These are phyloP conservation scores for Ceriops decandra DNA, from an alignment of 345 rosid species.

Conservation along the genomic window DNA sequence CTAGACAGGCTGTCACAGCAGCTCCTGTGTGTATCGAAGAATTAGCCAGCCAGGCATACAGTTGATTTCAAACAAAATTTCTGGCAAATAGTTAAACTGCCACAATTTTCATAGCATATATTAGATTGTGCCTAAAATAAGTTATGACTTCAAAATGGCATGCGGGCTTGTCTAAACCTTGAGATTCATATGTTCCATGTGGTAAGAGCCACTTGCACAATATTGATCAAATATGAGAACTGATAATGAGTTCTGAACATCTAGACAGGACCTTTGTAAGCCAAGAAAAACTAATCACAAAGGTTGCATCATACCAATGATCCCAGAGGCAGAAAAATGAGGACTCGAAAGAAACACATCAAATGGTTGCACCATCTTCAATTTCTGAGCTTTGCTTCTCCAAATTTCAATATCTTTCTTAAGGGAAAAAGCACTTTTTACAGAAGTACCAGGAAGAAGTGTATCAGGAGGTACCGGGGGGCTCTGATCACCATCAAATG, in stretches of 20 bases:
- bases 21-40: slow-evolving; percentile 45
- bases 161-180: neutral
- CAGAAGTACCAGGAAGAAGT: slow-evolving; percentile 61
- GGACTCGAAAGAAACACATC: slow-evolving; percentile 79
- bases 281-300: neutral
- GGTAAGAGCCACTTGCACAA: neutral
- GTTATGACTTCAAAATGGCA: too few species aligned
- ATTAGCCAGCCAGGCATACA: neutral
- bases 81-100: neutral
- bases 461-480: slow-evolving; percentile 41
- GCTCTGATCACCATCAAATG: slow-evolving; percentile 31
- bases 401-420: slow-evolving; percentile 64
- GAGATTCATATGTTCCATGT: neutral
- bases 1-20: slow-evolving; percentile 49
- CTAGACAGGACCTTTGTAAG: neutral
- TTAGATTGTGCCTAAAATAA: neutral
- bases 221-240: neutral
- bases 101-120: neutral
- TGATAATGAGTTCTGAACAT: neutral
- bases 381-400: slow-evolving; percentile 64
- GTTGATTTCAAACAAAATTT: neutral
- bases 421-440: slow-evolving; percentile 61
- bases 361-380: slow-evolving; percentile 62
- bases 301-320: slow-evolving; percentile 50
- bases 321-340: slow-evolving; percentile 65